phyloP scores from a whole-genome alignment of 139 green algal species.

The Dunaliella sp. region DNA sequence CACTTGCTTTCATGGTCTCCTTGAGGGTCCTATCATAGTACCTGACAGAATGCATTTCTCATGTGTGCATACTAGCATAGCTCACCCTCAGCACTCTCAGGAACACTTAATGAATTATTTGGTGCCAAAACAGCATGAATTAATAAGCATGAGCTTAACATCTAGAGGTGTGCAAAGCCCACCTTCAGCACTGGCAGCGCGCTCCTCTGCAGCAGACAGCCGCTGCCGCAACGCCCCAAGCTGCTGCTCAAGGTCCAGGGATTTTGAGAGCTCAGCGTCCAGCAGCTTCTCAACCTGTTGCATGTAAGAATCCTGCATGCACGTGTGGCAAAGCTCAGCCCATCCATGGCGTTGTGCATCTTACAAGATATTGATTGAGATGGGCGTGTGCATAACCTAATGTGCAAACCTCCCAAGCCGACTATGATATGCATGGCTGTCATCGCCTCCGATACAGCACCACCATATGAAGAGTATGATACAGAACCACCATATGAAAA shows the following conservation, averaged over 20 bases:
- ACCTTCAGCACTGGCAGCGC: neutral
- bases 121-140: no score
- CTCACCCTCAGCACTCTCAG: no score
- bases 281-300: neutral
- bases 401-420: neutral
- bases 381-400: neutral
- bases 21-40: no score
- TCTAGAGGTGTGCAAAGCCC: no score
- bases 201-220: neutral
- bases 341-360: neutral
- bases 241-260: neutral
- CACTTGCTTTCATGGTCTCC: no score
- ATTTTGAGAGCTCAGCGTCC: constrained; percentile 2
- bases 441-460: neutral
- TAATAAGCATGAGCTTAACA: no score
- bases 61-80: no score
- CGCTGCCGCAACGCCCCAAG: neutral
- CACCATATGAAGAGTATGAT: neutral
- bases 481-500: neutral
- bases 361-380: neutral
- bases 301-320: neutral
- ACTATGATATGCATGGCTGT: neutral
- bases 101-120: no score
- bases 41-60: no score
- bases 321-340: neutral